These are phyloP conservation scores for Moelleriella libera DNA, from an alignment of 2,329 filamentous ascomycete genomes.

Conservation along the genomic window DNA sequence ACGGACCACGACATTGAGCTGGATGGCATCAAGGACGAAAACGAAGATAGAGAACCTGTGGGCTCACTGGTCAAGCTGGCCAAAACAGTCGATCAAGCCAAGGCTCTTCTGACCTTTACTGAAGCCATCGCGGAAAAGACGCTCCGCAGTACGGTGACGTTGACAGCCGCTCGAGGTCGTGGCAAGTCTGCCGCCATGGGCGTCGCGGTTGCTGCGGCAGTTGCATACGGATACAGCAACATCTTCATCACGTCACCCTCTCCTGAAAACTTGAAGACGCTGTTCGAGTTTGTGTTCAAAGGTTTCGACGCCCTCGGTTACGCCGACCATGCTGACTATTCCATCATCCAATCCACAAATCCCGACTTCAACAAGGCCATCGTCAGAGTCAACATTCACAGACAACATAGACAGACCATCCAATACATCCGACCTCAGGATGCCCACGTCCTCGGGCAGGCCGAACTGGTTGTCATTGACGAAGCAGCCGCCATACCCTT, in stretches of 20 bases:
- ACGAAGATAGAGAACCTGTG: conserved; percentile 75
- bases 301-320: conserved; percentile 92
- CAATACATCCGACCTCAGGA: conserved; percentile 98
- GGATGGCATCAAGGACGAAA: conserved; percentile 71
- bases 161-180: conserved; percentile 87
- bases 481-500: conserved; percentile 94
- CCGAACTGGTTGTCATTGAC: conserved; percentile 90
- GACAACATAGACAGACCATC: conserved; percentile 91
- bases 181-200: conserved; percentile 95
- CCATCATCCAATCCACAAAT: conserved; percentile 95
- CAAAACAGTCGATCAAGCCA: conserved; percentile 87
- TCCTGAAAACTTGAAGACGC: conserved; percentile 93
- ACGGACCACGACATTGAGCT: conserved; percentile 63
- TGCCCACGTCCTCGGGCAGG: conserved; percentile 85
- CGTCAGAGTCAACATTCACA: conserved; percentile 88
- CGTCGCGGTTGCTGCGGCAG: conserved; percentile 82
- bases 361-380: conserved; percentile 99
- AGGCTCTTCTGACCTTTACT: conserved; percentile 90
- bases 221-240: conserved; percentile 95
- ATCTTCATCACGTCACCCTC: conserved; percentile 98
- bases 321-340: conserved; percentile 91
- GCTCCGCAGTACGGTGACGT: conserved; percentile 76
- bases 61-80: conserved; percentile 74
- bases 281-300: conserved; percentile 98
- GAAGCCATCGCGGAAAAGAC: conserved; percentile 96